These are phyloP conservation scores for Bacidia rubella DNA, from an alignment of 495 filamentous ascomycete genomes.

Conservation along the genomic window DNA sequence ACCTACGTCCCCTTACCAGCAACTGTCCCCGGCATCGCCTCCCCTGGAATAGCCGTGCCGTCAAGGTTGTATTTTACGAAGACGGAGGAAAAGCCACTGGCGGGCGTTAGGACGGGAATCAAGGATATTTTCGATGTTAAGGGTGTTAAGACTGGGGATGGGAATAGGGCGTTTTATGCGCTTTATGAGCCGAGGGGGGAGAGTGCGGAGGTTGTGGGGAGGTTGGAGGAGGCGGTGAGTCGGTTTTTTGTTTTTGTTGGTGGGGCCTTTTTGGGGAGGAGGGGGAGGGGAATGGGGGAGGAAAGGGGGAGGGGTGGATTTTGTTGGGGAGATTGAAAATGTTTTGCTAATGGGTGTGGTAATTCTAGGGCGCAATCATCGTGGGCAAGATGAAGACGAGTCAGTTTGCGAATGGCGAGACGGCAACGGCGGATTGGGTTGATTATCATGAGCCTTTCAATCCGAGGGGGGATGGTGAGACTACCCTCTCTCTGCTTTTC, in stretches of 20 bases:
- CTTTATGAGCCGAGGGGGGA: constrained; percentile 33
- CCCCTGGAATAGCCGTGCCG: constrained; percentile 34
- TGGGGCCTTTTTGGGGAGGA: too few species aligned
- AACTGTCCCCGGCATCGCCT: constrained; percentile 22
- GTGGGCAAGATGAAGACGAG: constrained; percentile 47
- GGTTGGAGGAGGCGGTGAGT: constrained; percentile 40
- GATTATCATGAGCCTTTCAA: constrained; percentile 43
- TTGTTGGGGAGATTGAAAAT: too few species aligned
- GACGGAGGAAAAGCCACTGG: constrained; percentile 29
- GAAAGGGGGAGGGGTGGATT: too few species aligned
- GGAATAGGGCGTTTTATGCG: constrained; percentile 42
- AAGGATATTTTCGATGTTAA: constrained; percentile 50
- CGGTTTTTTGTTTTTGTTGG: too few species aligned
- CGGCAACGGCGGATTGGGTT: constrained; percentile 39
- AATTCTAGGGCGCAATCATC: constrained; percentile 45
- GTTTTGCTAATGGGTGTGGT: too few species aligned
- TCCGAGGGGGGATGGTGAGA: constrained; percentile 41
- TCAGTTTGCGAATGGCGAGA: constrained; percentile 46
- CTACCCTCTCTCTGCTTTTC: too few species aligned
- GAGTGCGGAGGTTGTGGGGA: constrained; percentile 36
- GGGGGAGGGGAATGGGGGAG: too few species aligned
- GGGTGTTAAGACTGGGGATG: constrained; percentile 39
- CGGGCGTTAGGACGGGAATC: constrained; percentile 39
- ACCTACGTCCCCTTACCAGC: constrained; percentile 10
- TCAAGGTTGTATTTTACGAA: constrained; percentile 40